Evolutionary conservation across 2,329 filamentous ascomycete species (phyloP).

Genomic region (Cercospora brassicicola): DNA sequence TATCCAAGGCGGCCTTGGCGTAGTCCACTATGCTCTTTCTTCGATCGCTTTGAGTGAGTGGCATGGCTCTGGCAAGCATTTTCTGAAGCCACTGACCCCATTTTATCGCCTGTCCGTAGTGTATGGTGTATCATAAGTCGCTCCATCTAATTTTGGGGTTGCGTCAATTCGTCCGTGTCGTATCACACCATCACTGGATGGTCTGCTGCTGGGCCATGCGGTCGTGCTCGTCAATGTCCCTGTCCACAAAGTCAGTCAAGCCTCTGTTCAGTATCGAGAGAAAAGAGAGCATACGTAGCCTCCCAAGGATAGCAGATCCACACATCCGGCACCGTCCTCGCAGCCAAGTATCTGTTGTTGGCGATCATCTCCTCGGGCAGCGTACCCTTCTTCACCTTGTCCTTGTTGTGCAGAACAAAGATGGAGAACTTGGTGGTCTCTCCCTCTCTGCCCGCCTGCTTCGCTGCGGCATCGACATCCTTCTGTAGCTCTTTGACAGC

Average conservation of each 20-base stretch:
- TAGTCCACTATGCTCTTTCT: background rate
- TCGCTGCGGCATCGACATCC: slow-evolving; percentile 80
- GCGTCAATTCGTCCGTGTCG: background rate
- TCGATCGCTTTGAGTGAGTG: background rate
- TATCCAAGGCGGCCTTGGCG: background rate
- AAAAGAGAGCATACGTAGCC: slow-evolving; percentile 58
- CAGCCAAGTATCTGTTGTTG: slow-evolving; percentile 74
- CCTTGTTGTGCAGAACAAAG: slow-evolving; percentile 98
- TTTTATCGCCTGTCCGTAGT: background rate
- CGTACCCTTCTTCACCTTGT: slow-evolving; percentile 89
- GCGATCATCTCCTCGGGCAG: slow-evolving; percentile 76
- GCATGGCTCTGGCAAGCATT: background rate
- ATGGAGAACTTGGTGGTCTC: slow-evolving; percentile 87
- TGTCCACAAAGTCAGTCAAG: slow-evolving; percentile 5
- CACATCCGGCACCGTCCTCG: slow-evolving; percentile 83
- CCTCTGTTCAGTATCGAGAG: background rate
- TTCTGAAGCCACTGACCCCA: background rate
- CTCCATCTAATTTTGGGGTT: background rate
- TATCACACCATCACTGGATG: slow-evolving; percentile 9
- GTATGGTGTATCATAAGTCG: background rate
- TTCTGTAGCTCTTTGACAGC: slow-evolving; percentile 91
- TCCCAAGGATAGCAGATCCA: slow-evolving; percentile 99
- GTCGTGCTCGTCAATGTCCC: slow-evolving; percentile 90
- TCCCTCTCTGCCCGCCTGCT: slow-evolving; percentile 63
- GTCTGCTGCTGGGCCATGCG: slow-evolving; percentile 54